Evolutionary conservation across 2,329 filamentous ascomycete species (phyloP).

Genomic region (Penicillium fuscoglaucum): DNA sequence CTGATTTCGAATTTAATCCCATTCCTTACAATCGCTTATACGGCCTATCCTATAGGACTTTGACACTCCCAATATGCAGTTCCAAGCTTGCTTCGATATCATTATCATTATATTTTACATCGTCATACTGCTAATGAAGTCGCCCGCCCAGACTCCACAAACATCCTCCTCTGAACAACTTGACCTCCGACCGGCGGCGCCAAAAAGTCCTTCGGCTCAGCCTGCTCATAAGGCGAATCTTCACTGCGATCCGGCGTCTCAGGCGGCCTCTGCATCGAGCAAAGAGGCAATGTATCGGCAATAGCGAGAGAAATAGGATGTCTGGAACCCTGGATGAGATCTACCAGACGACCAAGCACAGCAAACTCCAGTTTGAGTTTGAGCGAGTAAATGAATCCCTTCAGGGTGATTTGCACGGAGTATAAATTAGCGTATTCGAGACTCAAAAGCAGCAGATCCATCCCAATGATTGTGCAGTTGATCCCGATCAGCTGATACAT

Average conservation of each 20-base stretch:
- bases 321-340: conserved; percentile 36
- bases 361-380: conserved; percentile 58
- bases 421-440: conserved; percentile 45
- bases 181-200: conserved; percentile 1
- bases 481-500: conserved; percentile 50
- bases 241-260: conserved; percentile 13
- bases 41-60: not conserved
- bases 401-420: conserved; percentile 43
- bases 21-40: too few relatives aligned
- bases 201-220: conserved; percentile 16
- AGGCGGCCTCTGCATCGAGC: conserved; percentile 16
- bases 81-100: not conserved
- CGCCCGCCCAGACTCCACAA: conserved; percentile 11
- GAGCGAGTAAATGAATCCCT: conserved; percentile 42
- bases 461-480: conserved; percentile 49
- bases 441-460: conserved; percentile 48
- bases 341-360: conserved; percentile 52
- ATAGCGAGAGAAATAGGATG: conserved; percentile 24
- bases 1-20: not conserved
- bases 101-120: not conserved
- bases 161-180: conserved; percentile 13
- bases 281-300: conserved; percentile 27
- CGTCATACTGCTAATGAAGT: not conserved
- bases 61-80: not conserved
- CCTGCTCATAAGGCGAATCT: conserved; percentile 5